Evolutionary conservation across 164 flowering plant species (phyloP).

Genomic region (Cinnamomum micranthum): DNA sequence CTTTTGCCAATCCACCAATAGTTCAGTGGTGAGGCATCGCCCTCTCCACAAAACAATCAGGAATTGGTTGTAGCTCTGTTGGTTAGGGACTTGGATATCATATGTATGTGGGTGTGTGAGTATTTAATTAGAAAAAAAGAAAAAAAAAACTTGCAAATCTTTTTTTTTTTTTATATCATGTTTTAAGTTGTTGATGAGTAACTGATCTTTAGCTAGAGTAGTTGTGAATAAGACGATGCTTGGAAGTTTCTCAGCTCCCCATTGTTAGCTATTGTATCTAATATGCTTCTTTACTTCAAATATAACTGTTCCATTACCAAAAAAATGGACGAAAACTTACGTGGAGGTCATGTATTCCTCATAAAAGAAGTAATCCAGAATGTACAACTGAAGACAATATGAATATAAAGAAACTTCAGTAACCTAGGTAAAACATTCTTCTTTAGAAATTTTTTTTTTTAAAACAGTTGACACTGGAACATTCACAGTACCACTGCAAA

Average conservation of each 20-base stretch:
- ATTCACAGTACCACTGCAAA: constrained; percentile 56
- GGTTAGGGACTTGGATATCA: too few species aligned
- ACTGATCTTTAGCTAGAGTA: neutral
- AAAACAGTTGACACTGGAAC: neutral
- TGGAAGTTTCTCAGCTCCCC: neutral
- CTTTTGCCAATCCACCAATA: too few species aligned
- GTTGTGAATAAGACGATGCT: neutral
- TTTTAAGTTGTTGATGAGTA: neutral
- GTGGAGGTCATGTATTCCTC: constrained; percentile 99
- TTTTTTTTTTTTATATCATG: neutral
- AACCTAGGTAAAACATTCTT: neutral
- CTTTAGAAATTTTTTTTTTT: neutral
- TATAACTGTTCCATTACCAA: neutral
- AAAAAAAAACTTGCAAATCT: too few species aligned
- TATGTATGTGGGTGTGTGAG: too few species aligned
- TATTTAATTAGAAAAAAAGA: too few species aligned
- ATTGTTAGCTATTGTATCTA: neutral
- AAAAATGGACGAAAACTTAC: constrained; percentile 40
- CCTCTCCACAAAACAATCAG: too few species aligned
- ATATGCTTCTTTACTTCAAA: neutral
- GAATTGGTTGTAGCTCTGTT: too few species aligned
- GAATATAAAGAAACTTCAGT: constrained; percentile 12
- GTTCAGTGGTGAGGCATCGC: too few species aligned
- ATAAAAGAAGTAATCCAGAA: constrained; percentile 78
- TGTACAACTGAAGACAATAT: constrained; percentile 60